Conservation (phyloP, 768 basidiomycete species). For the Neoboletus brunneissimus region DNA sequence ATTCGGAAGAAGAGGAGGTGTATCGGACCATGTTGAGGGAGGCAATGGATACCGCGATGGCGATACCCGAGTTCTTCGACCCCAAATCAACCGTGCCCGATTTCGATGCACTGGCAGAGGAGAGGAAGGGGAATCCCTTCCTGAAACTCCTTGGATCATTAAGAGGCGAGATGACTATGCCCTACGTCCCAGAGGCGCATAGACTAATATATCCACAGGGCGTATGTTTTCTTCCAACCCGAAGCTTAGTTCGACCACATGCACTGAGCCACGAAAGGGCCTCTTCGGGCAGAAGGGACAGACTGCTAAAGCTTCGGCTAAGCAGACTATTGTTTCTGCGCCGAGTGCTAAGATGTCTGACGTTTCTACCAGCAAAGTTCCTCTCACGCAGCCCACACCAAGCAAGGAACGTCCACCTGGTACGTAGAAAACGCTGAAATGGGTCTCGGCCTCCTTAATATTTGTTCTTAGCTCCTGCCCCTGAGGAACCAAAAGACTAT, state of each 20-base stretch:
- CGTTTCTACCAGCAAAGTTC: constrained; percentile 8
- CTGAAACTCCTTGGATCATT: constrained; percentile 71
- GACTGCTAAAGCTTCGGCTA: constrained; percentile 11
- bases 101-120: constrained; percentile 43
- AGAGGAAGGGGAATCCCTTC: constrained; percentile 72
- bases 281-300: constrained; percentile 22
- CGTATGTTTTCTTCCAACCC: constrained; percentile 57
- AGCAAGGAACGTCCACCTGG: constrained; percentile 14
- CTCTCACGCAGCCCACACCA: constrained; percentile 4
- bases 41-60: constrained; percentile 68
- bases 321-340: constrained; percentile 1
- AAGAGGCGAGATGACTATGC: constrained; percentile 47
- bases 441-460: neutral
- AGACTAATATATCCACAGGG: constrained; percentile 39
- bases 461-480: constrained; percentile 7
- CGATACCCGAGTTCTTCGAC: constrained; percentile 58
- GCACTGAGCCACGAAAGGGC: constrained; percentile 34
- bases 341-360: constrained; percentile 7
- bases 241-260: constrained; percentile 40
- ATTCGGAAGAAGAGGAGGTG: constrained; percentile 68
- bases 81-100: constrained; percentile 44
- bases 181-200: neutral
- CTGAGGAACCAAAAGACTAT: constrained; percentile 35
- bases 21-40: constrained; percentile 59
- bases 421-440: neutral